Evolutionary conservation across 208 protist species (phyloP), one percentile per base, ranked within the genome.

Genomic region (Trypanosoma caninum): DNA sequence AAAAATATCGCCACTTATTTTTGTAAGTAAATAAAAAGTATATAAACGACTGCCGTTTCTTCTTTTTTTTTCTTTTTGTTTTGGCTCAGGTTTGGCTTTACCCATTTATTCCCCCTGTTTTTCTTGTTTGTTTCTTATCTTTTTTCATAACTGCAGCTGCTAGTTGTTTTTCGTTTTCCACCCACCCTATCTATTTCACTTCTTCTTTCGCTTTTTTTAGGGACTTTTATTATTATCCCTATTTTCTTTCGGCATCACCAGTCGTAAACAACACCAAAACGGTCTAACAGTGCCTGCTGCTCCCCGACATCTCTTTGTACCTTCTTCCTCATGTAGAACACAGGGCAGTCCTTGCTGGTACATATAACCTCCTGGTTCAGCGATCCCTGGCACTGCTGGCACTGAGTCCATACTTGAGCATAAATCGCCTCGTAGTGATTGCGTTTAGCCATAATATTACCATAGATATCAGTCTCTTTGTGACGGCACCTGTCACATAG

Each of bases 291-390:
- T 11, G 78, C 73, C 62, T 98, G 81, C 46, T 97, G 94, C 31
- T 99, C 97, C 23, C 60, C 55, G 7, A 99, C 60, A 70, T 99
- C 98, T 59, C 99, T 99, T 73, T 99, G 95, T 3, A 99, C 98
- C 84, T 99, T 99, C 57, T 98, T 99, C 50, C 98, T 87, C 90
- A 98, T 97, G 84, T 99, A 99, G 80, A 99, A 99, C 20, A 99
- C 99, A 3, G 98, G 98, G 79, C 98, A 99, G 73, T 99, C 98
- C 37, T 87, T 79, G 70, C 91, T 98, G 11, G 88, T 86, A 77
- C 91, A 97, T 10, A 97, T 92, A 44, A 99, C 98, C 31, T 99
- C 97, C 68, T 98, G 88, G 72, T 98, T 95, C 6, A 99, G 68
- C 8, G 89, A 98, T 18, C 97, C 98, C 68, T 99, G 97, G 71